Percentiles rank a stretch among this genome's conserved stretches.
Conservation (phyloP, 805 yeast species). For the Huiozyma sinensis region DNA sequence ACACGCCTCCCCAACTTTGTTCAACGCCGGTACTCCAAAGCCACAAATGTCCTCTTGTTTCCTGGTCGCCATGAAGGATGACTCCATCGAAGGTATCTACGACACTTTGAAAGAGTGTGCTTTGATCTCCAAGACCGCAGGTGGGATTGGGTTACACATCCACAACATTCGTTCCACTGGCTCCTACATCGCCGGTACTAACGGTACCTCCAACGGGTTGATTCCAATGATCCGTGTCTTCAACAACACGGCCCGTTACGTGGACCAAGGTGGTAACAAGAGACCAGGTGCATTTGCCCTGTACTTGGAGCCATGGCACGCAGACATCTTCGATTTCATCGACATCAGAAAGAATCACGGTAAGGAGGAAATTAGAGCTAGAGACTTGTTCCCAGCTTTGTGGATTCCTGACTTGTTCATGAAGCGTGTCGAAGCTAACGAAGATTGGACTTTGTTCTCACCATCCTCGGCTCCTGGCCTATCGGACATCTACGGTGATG, state of each 20-base stretch:
- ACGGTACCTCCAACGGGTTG: slow-evolving; percentile 85
- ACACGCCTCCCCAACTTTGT: slow-evolving; percentile 92
- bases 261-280: slow-evolving; percentile 97
- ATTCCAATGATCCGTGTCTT: slow-evolving; percentile 95
- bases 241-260: slow-evolving; percentile 93
- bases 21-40: slow-evolving; percentile 82
- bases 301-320: slow-evolving; percentile 95
- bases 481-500: slow-evolving; percentile 72
- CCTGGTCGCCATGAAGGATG: slow-evolving; percentile 82
- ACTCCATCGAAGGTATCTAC: slow-evolving; percentile 91
- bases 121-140: slow-evolving; percentile 85
- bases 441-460: slow-evolving; percentile 82
- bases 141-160: slow-evolving; percentile 88
- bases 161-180: slow-evolving; percentile 83
- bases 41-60: slow-evolving; percentile 89
- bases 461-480: slow-evolving; percentile 85
- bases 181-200: slow-evolving; percentile 80
- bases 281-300: slow-evolving; percentile 96
- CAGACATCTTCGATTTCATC: slow-evolving; percentile 77
- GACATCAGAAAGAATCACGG: slow-evolving; percentile 90
- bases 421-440: slow-evolving; percentile 73
- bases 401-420: slow-evolving; percentile 95
- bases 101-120: slow-evolving; percentile 84
- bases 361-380: slow-evolving; percentile 84
- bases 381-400: slow-evolving; percentile 85